Evolutionary conservation across 768 basidiomycete genomes (phyloP), one percentile per base, ranked within the genome.

Genomic region (Strobilomyces dryophilus): DNA sequence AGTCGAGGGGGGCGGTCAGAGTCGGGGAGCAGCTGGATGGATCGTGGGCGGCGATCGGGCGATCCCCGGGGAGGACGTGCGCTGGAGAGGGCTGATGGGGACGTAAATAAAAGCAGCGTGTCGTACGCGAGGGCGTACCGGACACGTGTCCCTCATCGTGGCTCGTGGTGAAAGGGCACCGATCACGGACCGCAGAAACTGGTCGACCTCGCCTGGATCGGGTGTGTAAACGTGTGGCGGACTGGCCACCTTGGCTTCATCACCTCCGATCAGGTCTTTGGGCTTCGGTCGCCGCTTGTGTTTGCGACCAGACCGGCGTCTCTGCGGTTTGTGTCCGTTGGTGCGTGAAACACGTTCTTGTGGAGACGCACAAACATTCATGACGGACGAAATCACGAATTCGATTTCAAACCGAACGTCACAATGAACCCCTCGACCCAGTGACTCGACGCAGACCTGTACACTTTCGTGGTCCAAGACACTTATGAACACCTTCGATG

Each of bases 121-220:
- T 26, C 3, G 18, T 24, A 24, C 37, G 41, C 40, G 47, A 52
- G 59, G 52, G 65, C 66, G 24, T 59, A 69, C 67, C 65, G 36
- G 54, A 53, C 32, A 42, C 53, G 53, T 48, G 50, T 37, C 27
- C 24, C 24, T 24, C 4, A 24, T 24, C 2, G 5, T 36, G n/a
- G 56, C 42, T 26, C 32, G 29, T 11, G 46, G 18, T 0, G 52
- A 26, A 12, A 49, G 51, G n/a, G 49, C 39, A 45, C 49, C 49
- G 42, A 66, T 55, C 56, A 66, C 65, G 26, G 62, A 64, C 55
- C 62, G 54, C 49, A 66, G 34, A 42, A 66, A 66, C 14, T 58
- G 45, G 27, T 66, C 64, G 26, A 66, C 64, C 39, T 66, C 64
- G 18, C 52, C 55, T 35, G 64, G 59, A 26, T 57, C 64, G 43